Conservation (phyloP, 148 eudicot genomes). For the Heliosperma pusillum region DNA sequence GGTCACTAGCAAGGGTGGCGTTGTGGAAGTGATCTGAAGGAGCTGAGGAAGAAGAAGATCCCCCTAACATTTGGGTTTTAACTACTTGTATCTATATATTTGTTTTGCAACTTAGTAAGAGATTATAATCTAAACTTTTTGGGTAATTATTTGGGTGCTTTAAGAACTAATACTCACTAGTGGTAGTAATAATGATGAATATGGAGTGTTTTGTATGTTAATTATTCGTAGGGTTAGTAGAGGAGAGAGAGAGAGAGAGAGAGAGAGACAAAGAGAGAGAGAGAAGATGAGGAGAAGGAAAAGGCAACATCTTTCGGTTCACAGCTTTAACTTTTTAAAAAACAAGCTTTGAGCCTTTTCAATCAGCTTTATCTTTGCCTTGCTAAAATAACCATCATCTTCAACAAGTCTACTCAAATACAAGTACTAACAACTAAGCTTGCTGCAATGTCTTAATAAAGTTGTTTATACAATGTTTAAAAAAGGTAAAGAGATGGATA, state of each 20-base stretch:
- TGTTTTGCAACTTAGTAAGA: background rate
- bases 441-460: slow-evolving; percentile 1
- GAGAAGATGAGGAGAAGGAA: slow-evolving; percentile 26
- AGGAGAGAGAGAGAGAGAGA: background rate
- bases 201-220: slow-evolving; percentile 6
- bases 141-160: background rate
- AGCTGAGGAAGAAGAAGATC: slow-evolving; percentile 26
- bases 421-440: slow-evolving; percentile 1
- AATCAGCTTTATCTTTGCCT: slow-evolving; percentile 11
- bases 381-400: background rate
- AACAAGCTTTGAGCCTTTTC: slow-evolving; percentile 29
- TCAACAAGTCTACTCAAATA: slow-evolving; percentile 8
- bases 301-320: slow-evolving; percentile 34
- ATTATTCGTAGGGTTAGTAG: background rate
- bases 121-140: background rate
- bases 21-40: slow-evolving; percentile 18
- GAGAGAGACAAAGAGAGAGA: background rate
- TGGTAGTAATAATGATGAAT: slow-evolving; percentile 12
- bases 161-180: too few species aligned
- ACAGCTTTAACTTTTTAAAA: slow-evolving; percentile 20
- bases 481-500: background rate
- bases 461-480: background rate
- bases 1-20: background rate
- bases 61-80: slow-evolving; percentile 27
- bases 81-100: background rate